Evolutionary conservation across 495 filamentous ascomycete genomes (phyloP), one percentile per base, ranked within the genome.

Genomic region (Penicillium parvum): DNA sequence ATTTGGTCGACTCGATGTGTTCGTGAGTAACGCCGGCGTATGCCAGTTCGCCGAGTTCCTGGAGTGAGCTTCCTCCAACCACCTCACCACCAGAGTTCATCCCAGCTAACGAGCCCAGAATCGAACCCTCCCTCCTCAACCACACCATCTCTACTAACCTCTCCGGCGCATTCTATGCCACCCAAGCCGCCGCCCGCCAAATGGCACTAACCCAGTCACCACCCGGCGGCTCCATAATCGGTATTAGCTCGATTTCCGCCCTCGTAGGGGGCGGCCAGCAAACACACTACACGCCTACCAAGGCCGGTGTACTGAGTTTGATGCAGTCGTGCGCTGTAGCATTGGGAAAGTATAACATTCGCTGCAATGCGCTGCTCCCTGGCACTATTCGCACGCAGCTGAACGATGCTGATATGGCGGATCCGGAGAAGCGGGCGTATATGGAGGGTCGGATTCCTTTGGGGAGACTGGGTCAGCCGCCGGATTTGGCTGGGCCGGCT

Each of bases 21-120:
- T 87, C 63, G 83, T 92, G 1, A 81, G 77, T 58, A 92, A 92
- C 66, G 87, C 87, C 2, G 87, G 87, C 2, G 72, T 91, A n/a
- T 92, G 85, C 68, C 71, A 84, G 51, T 90, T 89, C 58, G 79
- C 81, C 18, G 79, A 86, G 27, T 85, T 92, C 50, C 69, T 92
- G 9, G 72, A 79, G 70, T 76, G 53, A 50, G 71, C 70, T 4
- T 34, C 26, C 2, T 19, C 10, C 15, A 12, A 2, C 8, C 16
- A 18, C 3, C 15, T 19, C 2, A 15, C n/a, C 1, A 18, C n/a
- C 8, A 25, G 5, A n/a, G 25, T 11, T 2, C 15, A 34, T 34
- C 16, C n/a, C 22, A 32, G 19, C 40, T 47, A 16, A 57, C 15
- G 19, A 28, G 22, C 17, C 16, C 28, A 61, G 60, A 26, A 56